Base-by-base conservation (phyloP, 2,329 filamentous ascomycete species). In the Fusarium sterilihyphosum region DNA sequence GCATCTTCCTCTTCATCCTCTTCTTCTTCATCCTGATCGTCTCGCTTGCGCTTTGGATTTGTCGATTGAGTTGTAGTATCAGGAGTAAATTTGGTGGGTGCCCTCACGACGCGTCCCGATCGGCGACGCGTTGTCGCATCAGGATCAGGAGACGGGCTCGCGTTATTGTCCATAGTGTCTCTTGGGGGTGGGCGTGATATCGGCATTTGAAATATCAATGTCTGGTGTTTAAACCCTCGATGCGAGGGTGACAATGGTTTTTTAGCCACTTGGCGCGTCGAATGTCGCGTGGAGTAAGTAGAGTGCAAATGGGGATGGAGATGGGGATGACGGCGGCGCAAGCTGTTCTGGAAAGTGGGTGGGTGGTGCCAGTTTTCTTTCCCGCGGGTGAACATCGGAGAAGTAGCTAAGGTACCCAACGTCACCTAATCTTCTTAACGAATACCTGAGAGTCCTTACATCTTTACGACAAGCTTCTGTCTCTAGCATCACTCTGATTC, bases 61-160 rank as follows among this genome's bases (percentile, higher is more conserved):
- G 83, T 77, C 61, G 84, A 79, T 75, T 85, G 83, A 53, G 75
- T 74, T 47, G 80, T 66, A 61, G 78, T 69, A 70, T 91, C 87
- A 62, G 89, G 87, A 65, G 85, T 85, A 82, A 90, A 92, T 81
- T 91, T 91, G 79, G 87, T 81, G 52, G 90, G 89, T 41, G 85
- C 86, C 79, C 85, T 89, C 71, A 90, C 86, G 84, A 91, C 90
- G 89, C 90, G 90, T 89, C 90, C 90, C 43, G 91, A 93, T 75
- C 90, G 89, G 82, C 92, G 91, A 86, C 88, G 88, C 83, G 87
- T 85, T 79, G 86, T 85, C 68, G 84, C 83, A 71, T 86, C 85
- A 70, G 85, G 84, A 63, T 88, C 86, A 70, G 88, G 86, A 57
- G 88, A 87, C 74, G 85, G 84, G 78, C 85, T 87, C 81, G 86